Base-by-base conservation (phyloP, 345 rosid genomes). In the Draba incana region DNA sequence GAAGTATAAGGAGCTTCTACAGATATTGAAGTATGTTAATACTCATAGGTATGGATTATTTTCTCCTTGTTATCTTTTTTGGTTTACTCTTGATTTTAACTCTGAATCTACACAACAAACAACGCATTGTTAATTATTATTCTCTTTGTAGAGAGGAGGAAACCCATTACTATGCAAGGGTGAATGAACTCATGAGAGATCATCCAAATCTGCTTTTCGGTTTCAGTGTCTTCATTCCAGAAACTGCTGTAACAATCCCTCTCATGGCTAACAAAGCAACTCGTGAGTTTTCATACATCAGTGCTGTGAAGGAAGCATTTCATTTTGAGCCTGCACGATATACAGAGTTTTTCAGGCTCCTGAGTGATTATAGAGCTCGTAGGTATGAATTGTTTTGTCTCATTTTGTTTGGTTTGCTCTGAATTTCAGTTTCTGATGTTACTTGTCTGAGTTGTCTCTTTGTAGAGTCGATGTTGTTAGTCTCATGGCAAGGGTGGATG, bases 131-230 rank as follows among this genome's bases (percentile, higher is more conserved):
- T 35, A 10, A 46, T 49, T 23, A 4, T 14, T 23, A 20, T 10
- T 38, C 42, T 27, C 69, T 20, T 52, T 65, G 50, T 65, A 52
- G 69, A 30, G 4, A 9, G 4, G 41, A 51, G 52, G 5, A 27
- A 10, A 50, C 28, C 51, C 10, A 1, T 27, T 8, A 5, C 41
- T 3, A 14, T 14, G 13, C 20, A 53, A 28, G 5, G 42, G 3
- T 52, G 30, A 5, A 7, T 3, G 20, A 2, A 15, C 70, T 52
- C 51, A 6, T 66, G 12, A 53, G 42, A 53, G 39, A 43, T 15
- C 61, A 66, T 23, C 52, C 8, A 8, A 12, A 42, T 20, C 31
- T 66, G 16, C 42, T 46, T 53, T 42, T 53, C 2, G 23, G 49
- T 53, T 42, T 53, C 59, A 66, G 4, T 31, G 8, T 1, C 43